phyloP scores from a whole-genome alignment of 202 grass and related monocot genomes.

The Panicum hallii region DNA sequence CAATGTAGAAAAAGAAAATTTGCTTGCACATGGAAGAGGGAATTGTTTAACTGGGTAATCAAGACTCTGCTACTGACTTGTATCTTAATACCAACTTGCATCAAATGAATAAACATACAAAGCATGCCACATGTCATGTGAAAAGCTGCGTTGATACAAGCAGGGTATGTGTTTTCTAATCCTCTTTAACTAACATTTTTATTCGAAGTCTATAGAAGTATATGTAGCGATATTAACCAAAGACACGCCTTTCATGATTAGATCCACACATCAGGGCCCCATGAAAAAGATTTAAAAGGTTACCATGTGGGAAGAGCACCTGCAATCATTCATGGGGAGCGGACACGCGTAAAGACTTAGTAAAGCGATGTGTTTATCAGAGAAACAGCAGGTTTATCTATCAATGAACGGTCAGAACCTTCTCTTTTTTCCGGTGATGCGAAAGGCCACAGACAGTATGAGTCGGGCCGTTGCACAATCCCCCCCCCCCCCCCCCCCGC shows the following conservation, averaged over 20 bases:
- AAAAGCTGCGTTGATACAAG: conserved; percentile 49
- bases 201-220: not conserved
- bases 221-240: conserved; percentile 27
- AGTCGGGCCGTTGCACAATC: not conserved
- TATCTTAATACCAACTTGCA: conserved; percentile 43
- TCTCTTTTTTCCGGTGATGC: conserved; percentile 8
- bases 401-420: conserved; percentile 39
- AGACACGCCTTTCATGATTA: conserved; percentile 57
- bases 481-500: no score
- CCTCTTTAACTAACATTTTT: conserved; percentile 17
- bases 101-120: conserved; percentile 34
- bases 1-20: conserved; percentile 5
- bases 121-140: conserved; percentile 51
- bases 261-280: conserved; percentile 50
- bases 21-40: conserved; percentile 41
- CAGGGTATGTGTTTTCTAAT: conserved; percentile 20
- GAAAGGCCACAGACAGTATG: conserved; percentile 2
- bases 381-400: conserved; percentile 31
- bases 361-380: conserved; percentile 30
- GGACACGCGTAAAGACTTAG: conserved; percentile 36
- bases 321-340: conserved; percentile 53
- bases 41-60: conserved; percentile 45
- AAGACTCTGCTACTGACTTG: conserved; percentile 42
- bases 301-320: conserved; percentile 51
- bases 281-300: conserved; percentile 29